Evolutionary conservation across 306 rosid species (phyloP).

Genomic region (Fragaria vesca): DNA sequence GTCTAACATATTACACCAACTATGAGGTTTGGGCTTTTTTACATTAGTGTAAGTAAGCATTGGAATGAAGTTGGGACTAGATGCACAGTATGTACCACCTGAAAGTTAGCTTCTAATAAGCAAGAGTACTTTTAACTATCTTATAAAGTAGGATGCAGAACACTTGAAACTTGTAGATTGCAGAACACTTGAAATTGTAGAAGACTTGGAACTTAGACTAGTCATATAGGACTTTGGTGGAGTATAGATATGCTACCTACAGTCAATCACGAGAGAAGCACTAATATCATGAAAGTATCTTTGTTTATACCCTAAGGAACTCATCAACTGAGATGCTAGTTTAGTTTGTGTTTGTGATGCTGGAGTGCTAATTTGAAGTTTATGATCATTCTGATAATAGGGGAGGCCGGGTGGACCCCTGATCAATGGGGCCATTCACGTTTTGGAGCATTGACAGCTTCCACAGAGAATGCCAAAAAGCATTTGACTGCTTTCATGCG

Average conservation of each 20-base stretch:
- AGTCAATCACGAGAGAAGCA: neutral
- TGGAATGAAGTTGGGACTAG: neutral
- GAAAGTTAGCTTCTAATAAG: neutral
- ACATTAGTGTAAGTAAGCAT: neutral
- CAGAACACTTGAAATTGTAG: neutral
- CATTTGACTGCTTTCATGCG: slow-evolving; percentile 78
- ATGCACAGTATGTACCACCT: neutral
- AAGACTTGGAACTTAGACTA: neutral
- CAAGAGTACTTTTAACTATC: neutral
- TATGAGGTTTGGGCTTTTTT: neutral
- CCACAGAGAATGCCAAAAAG: slow-evolving; percentile 60
- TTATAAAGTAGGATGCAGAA: neutral
- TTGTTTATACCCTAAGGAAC: neutral
- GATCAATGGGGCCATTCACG: slow-evolving; percentile 94
- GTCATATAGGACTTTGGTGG: neutral
- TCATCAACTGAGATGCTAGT: slow-evolving; percentile 13
- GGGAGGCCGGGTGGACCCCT: slow-evolving; percentile 95
- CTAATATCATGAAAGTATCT: neutral
- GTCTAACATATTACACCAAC: neutral
- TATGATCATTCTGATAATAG: slow-evolving; percentile 49
- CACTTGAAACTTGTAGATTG: neutral
- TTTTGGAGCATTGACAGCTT: slow-evolving; percentile 48
- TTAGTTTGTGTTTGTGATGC: slow-evolving; percentile 21
- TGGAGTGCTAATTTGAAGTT: slow-evolving; percentile 22
- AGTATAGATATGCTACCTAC: neutral